These are phyloP conservation scores for Albizia julibrissin DNA, from an alignment of 306 rosid species.

Conservation along the genomic window DNA sequence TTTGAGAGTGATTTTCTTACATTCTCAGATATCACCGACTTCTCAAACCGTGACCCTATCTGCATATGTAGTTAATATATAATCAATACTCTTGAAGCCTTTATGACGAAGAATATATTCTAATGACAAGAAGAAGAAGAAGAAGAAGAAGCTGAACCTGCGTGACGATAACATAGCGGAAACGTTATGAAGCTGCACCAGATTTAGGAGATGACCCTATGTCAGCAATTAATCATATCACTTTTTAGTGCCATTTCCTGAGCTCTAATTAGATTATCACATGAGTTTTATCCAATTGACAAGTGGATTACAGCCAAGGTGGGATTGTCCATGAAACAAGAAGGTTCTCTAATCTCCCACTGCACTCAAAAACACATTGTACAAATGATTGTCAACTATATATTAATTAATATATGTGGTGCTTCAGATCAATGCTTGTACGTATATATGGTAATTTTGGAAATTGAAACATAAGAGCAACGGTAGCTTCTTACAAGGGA, in stretches of 20 bases:
- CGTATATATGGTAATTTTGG: too few relatives aligned
- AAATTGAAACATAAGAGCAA: not conserved
- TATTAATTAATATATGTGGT: not conserved
- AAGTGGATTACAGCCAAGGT: slow-evolving; percentile 61
- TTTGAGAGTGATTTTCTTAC: slow-evolving; percentile 66
- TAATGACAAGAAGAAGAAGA: not conserved
- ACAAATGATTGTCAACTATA: too few relatives aligned
- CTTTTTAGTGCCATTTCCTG: not conserved
- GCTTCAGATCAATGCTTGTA: not conserved
- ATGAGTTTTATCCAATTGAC: slow-evolving; percentile 61
- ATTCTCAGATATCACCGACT: slow-evolving; percentile 64
- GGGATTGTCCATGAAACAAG: slow-evolving; percentile 78
- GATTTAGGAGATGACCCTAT: slow-evolving; percentile 72
- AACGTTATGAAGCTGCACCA: slow-evolving; percentile 97
- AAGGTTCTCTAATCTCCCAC: slow-evolving; percentile 90
- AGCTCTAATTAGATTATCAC: not conserved
- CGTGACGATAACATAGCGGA: slow-evolving; percentile 86
- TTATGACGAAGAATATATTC: not conserved
- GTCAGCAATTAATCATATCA: not conserved
- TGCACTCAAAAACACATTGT: slow-evolving; percentile 31
- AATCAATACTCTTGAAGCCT: not conserved
- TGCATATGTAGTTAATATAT: slow-evolving; percentile 28
- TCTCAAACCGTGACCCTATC: slow-evolving; percentile 89
- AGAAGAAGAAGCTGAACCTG: slow-evolving; percentile 56
- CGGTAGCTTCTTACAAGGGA: slow-evolving; percentile 71